These are phyloP conservation scores for Trichosanthes truncata DNA, from an alignment of 306 rosid genomes.

Conservation along the genomic window DNA sequence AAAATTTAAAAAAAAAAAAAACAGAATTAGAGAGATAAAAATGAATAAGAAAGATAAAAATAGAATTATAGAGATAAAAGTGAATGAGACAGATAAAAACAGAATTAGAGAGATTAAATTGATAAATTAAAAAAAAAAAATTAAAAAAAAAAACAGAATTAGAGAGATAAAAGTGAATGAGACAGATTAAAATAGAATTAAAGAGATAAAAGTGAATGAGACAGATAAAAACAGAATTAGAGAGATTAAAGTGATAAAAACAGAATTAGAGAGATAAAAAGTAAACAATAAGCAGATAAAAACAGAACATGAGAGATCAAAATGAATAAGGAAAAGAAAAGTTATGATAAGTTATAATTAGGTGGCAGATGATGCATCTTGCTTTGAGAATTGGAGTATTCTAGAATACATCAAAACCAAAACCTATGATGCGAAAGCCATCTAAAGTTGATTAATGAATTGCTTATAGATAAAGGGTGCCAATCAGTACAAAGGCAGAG, in stretches of 20 bases:
- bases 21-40: neutral
- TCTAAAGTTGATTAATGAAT: neutral
- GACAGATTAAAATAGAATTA: neutral
- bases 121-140: neutral
- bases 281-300: neutral
- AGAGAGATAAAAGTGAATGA: neutral
- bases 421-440: neutral
- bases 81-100: neutral
- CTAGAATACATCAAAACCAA: neutral
- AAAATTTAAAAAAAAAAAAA: neutral
- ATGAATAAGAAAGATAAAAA: neutral
- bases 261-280: neutral
- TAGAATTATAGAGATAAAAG: neutral
- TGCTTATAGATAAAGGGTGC: neutral
- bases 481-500: neutral
- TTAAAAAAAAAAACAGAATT: neutral
- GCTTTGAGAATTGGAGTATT: neutral
- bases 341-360: too few relatives aligned
- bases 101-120: neutral
- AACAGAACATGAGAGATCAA: neutral
- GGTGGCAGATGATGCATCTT: neutral
- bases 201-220: neutral
- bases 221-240: neutral
- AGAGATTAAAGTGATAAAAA: neutral
- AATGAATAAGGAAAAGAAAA: too few relatives aligned